Evolutionary conservation across 2,329 filamentous ascomycete species (phyloP), one percentile per base, ranked within the genome.

Genomic region (Dactylonectria estremocensis): DNA sequence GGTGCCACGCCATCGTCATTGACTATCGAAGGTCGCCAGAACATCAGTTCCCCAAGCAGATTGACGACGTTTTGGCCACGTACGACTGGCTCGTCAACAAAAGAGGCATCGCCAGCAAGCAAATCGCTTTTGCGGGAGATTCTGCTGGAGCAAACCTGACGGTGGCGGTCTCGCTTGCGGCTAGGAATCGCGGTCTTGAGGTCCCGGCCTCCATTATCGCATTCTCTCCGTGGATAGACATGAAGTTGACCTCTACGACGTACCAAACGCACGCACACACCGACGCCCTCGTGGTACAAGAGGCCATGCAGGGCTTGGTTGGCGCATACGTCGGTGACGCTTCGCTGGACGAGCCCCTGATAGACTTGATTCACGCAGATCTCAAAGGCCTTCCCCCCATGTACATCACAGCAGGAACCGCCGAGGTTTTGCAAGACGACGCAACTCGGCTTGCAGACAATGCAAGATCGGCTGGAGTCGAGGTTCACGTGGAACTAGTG

Each of bases 61-160:
- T 60, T 20, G 56, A 60, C 9, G 56, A 60, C 18, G 28, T 22
- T 4, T 13, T 60, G 2, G 45, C 45, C 18, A 13, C 56, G 1
- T 60, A 60, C 18, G 35, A 50, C 2, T 60, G 56, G 56, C n/a
- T 60, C 3, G 4, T 60, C 3, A 20, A 50, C 16, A 13, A 20
- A 8, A 11, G 11, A 18, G 56, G 45, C 5, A 18, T 60, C 13
- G 1, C 28, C 18, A 60, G 45, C 56, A 60, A 40, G 6, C 49
- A 50, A 2, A 60, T 60, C 33, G 56, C 45, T 3, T 60, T 60
- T 40, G 56, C 18, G 10, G 56, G 56, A 4, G 56, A 60, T 18
- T 60, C 56, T 50, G 56, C 56, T 14, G 56, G 56, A 28, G 56
- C 45, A 20, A 60, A 60, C 18, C 35, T 60, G 56, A 35, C 56